phyloP scores from a whole-genome alignment of 2,329 filamentous ascomycete genomes.

The Neonectria coccinea region DNA sequence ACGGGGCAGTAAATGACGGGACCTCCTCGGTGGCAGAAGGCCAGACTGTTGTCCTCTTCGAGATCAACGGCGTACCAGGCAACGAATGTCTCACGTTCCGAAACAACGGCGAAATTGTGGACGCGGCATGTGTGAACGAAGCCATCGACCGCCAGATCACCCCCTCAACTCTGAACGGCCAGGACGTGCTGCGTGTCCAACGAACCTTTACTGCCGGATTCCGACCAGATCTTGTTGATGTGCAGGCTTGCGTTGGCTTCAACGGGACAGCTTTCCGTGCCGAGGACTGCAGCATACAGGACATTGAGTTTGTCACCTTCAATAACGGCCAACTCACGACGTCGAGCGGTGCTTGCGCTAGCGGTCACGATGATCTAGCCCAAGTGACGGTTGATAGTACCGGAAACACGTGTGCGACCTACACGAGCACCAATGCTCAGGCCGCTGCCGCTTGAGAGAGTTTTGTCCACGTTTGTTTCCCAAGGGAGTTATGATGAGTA shows the following conservation, averaged over 20 bases:
- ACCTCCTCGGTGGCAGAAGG: slow-evolving; percentile 8
- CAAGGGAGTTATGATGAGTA: too few relatives aligned
- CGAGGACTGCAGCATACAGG: slow-evolving; percentile 27
- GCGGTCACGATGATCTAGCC: slow-evolving; percentile 27
- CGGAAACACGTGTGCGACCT: slow-evolving; percentile 23
- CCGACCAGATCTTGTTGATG: slow-evolving; percentile 28
- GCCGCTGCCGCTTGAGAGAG: slow-evolving; percentile 13
- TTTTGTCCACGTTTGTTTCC: background rate
- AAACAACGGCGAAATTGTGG: slow-evolving; percentile 36
- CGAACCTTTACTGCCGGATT: slow-evolving; percentile 34
- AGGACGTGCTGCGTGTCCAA: slow-evolving; percentile 28
- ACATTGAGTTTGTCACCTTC: slow-evolving; percentile 30
- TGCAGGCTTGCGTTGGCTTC: slow-evolving; percentile 34
- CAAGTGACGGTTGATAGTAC: slow-evolving; percentile 29
- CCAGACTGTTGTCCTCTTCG: slow-evolving; percentile 32
- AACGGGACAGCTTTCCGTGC: slow-evolving; percentile 34
- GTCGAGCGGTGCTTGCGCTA: slow-evolving; percentile 28
- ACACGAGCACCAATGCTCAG: slow-evolving; percentile 25
- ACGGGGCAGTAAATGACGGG: slow-evolving; percentile 6
- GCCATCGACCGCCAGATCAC: slow-evolving; percentile 33
- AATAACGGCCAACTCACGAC: slow-evolving; percentile 27
- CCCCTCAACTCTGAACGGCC: slow-evolving; percentile 25
- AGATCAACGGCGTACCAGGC: slow-evolving; percentile 30
- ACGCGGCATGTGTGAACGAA: slow-evolving; percentile 33
- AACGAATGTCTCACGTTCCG: slow-evolving; percentile 36